Conservation (phyloP, 2,329 filamentous ascomycete species). For the Uncinocarpus reesii region DNA sequence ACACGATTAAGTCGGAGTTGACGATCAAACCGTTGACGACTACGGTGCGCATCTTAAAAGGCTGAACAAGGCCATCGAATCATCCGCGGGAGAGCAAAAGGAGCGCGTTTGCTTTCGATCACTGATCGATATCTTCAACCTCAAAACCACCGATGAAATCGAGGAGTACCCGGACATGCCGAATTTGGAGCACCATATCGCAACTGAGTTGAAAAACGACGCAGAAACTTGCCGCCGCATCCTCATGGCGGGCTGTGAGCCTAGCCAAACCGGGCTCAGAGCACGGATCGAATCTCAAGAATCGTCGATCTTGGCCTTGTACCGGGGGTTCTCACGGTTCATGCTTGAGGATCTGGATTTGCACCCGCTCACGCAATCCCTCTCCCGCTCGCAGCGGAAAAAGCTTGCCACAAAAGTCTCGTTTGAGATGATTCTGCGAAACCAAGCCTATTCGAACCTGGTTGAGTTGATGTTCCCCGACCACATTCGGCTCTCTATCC, state of each 20-base stretch:
- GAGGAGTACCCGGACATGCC: background rate
- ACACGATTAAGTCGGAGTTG: conserved; percentile 4
- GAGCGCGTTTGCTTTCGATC: conserved; percentile 5
- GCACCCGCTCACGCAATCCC: background rate
- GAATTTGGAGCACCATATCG: background rate
- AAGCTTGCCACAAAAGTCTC: conserved; percentile 6
- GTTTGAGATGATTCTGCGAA: conserved; percentile 9
- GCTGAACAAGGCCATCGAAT: conserved; percentile 1
- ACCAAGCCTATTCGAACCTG: conserved; percentile 9
- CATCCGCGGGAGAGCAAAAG: background rate
- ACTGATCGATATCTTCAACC: conserved; percentile 6
- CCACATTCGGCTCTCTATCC: conserved; percentile 7
- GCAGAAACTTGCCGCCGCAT: conserved; percentile 3
- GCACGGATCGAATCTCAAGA: conserved; percentile 1
- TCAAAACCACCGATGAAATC: background rate
- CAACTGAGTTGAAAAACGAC: background rate
- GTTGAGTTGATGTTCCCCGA: conserved; percentile 8
- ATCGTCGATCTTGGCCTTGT: conserved; percentile 1
- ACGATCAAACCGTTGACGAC: conserved; percentile 4
- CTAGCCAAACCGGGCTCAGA: background rate
- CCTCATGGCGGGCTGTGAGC: conserved; percentile 1
- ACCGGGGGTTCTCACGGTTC: conserved; percentile 8
- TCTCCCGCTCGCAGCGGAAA: conserved; percentile 1
- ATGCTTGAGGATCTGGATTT: conserved; percentile 8
- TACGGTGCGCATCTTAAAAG: conserved; percentile 5